Conservation (phyloP, 768 basidiomycete species). For the Calvatia gigantea region DNA sequence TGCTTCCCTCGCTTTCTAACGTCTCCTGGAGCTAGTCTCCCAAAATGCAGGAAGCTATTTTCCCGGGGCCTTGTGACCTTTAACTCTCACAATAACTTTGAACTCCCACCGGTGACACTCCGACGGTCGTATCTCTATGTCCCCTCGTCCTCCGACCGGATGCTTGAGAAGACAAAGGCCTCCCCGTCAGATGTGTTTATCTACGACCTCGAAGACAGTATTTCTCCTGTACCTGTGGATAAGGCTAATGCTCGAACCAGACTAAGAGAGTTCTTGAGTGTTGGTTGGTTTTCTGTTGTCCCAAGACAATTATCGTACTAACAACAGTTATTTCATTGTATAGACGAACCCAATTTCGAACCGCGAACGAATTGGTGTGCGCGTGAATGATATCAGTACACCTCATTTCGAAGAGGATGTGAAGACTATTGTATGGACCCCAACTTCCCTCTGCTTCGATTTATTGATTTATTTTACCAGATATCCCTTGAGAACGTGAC, state of each 20-base stretch:
- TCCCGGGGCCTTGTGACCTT: not conserved
- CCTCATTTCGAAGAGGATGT: constrained; percentile 67
- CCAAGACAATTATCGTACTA: not conserved
- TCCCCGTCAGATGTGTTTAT: constrained; percentile 70
- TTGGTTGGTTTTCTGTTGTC: constrained; percentile 22
- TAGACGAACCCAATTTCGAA: constrained; percentile 29
- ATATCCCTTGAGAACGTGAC: constrained; percentile 41
- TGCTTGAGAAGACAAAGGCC: constrained; percentile 75
- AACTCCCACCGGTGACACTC: constrained; percentile 15
- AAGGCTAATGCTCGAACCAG: constrained; percentile 58
- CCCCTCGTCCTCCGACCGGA: constrained; percentile 73
- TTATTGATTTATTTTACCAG: not conserved
- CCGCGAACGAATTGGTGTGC: constrained; percentile 57
- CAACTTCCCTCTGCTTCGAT: not conserved
- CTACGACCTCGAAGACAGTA: constrained; percentile 88
- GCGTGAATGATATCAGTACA: constrained; percentile 66
- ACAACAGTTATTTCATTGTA: constrained; percentile 6
- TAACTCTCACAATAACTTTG: not conserved
- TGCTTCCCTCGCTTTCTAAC: not conserved
- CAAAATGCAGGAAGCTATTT: not conserved
- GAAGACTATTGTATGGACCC: constrained; percentile 52
- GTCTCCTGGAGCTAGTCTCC: not conserved
- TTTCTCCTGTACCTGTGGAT: constrained; percentile 60
- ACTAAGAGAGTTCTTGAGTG: constrained; percentile 53
- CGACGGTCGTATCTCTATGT: constrained; percentile 74